Evolutionary conservation across 2,329 filamentous ascomycete genomes (phyloP).

Genomic region (Waltergamsia citrina): DNA sequence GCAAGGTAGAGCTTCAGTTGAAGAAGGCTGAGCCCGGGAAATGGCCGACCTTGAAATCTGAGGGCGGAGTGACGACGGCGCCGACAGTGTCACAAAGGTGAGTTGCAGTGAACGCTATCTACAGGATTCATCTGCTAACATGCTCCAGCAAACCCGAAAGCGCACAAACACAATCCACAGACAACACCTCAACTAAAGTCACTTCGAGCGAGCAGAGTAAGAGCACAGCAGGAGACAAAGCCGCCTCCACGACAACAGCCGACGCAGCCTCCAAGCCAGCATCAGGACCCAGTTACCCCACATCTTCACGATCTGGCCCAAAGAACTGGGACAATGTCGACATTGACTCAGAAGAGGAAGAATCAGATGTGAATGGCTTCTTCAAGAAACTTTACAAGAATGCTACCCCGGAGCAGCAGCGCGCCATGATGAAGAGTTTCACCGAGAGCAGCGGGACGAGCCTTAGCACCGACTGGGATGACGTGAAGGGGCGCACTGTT

Average conservation of each 20-base stretch:
- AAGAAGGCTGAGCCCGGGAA: conserved; percentile 59
- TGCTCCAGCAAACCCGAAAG: neutral
- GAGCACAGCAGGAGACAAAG: conserved; percentile 9
- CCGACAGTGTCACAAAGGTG: too few relatives aligned
- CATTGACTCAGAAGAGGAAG: conserved; percentile 45
- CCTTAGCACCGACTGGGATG: conserved; percentile 84
- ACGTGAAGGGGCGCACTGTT: conserved; percentile 65
- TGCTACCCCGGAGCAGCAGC: conserved; percentile 68
- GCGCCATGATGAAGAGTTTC: conserved; percentile 98
- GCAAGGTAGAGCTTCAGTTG: conserved; percentile 71
- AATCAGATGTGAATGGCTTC: conserved; percentile 64
- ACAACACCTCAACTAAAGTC: too few relatives aligned
- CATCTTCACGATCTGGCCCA: conserved; percentile 71
- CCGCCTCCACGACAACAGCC: conserved; percentile 5
- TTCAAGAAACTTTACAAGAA: conserved; percentile 83
- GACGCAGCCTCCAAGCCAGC: conserved; percentile 2
- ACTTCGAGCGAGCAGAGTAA: too few relatives aligned
- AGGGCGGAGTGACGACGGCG: conserved; percentile 6
- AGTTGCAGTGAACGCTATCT: neutral
- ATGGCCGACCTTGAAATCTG: conserved; percentile 40
- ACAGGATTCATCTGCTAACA: neutral
- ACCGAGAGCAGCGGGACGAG: conserved; percentile 88
- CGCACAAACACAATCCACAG: neutral
- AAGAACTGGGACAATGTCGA: conserved; percentile 80
- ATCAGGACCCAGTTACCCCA: conserved; percentile 60